Base-by-base conservation (phyloP, 1,139 yeast species). In the Pichia terricola region DNA sequence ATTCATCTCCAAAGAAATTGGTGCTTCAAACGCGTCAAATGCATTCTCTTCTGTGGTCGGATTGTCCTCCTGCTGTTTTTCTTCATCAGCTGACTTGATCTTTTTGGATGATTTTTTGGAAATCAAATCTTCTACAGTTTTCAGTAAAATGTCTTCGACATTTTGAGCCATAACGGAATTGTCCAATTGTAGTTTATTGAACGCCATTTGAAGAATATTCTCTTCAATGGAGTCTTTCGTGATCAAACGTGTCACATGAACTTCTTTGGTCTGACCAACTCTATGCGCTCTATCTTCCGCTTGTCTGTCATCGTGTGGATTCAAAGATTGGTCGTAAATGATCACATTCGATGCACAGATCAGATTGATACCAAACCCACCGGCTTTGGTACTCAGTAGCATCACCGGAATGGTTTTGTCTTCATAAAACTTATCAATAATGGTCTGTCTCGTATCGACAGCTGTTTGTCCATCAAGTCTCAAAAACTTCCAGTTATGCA, bases 221-320 rank as follows among this genome's bases (percentile, higher is more conserved):
- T 91, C 96, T 56, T 91, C 99, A 37, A 94, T 82, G 1, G 96
- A 80, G 45, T 77, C 72, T 52, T 72, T 73, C 9, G 84, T 75
- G 55, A 94, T 86, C 54, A 94, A 72, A 56, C 97, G 73, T 60
- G 89, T 89, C 22, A 94, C 98, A 62, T 88, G 87, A 39, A 94
- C 99, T 35, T 91, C 96, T 61, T 89, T 91, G 68, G 88, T 88
- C 65, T 94, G 99, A 4, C 99, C 99, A 53, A 94, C 78, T 63
- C 99, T 77, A 63, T 91, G 99, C 0, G 98, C 96, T 59, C 99
- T 75, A 62, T 91, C 98, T 61, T 94, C 98, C 0, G 99, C 99
- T 66, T 91, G 99, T 59, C 83, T 84, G 60, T 91, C 99, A 62
- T 91, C 98, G 61, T 94, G 98, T 0, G 99, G 99, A 57, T 91